Conservation (phyloP, 1,284 basidiomycete genomes). For the Moesziomyces aphidis region DNA sequence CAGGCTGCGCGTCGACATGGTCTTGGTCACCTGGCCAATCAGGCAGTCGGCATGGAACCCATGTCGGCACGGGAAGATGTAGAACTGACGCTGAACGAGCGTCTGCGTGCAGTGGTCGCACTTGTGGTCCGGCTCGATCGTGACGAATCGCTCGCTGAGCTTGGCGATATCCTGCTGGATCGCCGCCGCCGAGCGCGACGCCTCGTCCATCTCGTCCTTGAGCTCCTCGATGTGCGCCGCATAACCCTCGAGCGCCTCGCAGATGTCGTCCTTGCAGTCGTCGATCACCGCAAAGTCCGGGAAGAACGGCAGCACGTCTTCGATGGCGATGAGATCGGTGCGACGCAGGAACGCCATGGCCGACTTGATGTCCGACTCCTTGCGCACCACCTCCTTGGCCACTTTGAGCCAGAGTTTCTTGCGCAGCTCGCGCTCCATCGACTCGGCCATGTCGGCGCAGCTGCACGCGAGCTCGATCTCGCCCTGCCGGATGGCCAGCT, state of each 20-base stretch:
- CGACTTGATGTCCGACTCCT: slow-evolving; percentile 97
- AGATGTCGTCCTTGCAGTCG: slow-evolving; percentile 99
- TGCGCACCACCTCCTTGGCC: slow-evolving; percentile 94
- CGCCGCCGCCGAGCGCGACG: slow-evolving; percentile 87
- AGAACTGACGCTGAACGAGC: slow-evolving; percentile 89
- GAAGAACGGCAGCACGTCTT: slow-evolving; percentile 99
- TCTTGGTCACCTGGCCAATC: slow-evolving; percentile 62
- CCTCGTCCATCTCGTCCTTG: slow-evolving; percentile 95
- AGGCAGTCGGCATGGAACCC: slow-evolving; percentile 72
- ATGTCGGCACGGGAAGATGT: slow-evolving; percentile 97
- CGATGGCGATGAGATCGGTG: slow-evolving; percentile 94
- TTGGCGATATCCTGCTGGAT: slow-evolving; percentile 91
- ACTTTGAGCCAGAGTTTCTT: slow-evolving; percentile 99
- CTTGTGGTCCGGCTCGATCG: slow-evolving; percentile 86
- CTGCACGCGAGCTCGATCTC: slow-evolving; percentile 71
- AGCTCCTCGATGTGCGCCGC: slow-evolving; percentile 89
- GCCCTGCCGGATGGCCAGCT: slow-evolving; percentile 78
- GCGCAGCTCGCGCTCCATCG: slow-evolving; percentile 70
- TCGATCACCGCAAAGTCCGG: slow-evolving; percentile 99
- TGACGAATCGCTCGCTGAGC: slow-evolving; percentile 90
- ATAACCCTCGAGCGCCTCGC: slow-evolving; percentile 92
- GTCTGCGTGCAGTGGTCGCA: slow-evolving; percentile 83
- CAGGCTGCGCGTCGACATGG: slow-evolving; percentile 57
- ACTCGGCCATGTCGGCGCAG: slow-evolving; percentile 58
- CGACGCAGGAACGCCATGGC: slow-evolving; percentile 96